phyloP scores from a whole-genome alignment of 164 flowering plant species.

The Akebia trifoliata region DNA sequence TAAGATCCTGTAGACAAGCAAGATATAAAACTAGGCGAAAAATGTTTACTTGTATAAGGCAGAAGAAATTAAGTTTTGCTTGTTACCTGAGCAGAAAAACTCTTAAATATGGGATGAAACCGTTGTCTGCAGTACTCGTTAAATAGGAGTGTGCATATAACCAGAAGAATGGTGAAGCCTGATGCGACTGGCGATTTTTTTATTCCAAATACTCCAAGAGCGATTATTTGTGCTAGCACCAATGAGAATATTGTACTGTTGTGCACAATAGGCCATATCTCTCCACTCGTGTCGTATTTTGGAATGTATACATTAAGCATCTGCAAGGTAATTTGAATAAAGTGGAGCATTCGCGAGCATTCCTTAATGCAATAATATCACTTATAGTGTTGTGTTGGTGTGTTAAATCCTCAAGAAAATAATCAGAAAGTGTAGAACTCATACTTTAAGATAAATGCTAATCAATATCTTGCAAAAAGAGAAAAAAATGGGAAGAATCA shows the following conservation, averaged over 20 bases:
- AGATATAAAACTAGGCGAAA: too few species aligned
- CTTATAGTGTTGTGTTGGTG: too few species aligned
- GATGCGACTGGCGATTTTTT: constrained; percentile 66
- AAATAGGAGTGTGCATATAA: constrained; percentile 71
- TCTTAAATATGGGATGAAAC: constrained; percentile 61
- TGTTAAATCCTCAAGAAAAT: too few species aligned
- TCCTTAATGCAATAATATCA: too few species aligned
- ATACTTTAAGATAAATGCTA: too few species aligned
- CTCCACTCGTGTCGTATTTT: constrained; percentile 79
- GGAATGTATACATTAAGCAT: constrained; percentile 70
- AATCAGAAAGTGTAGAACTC: too few species aligned
- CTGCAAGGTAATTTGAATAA: constrained; percentile 41
- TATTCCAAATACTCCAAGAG: constrained; percentile 75
- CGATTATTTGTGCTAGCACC: constrained; percentile 74
- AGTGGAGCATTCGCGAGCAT: too few species aligned
- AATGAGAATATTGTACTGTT: constrained; percentile 80
- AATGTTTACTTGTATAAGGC: too few species aligned
- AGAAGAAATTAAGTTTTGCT: too few species aligned
- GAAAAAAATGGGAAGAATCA: too few species aligned
- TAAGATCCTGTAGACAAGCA: constrained; percentile 42
- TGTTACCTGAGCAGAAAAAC: constrained; percentile 60
- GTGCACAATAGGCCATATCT: constrained; percentile 82
- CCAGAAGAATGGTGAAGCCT: constrained; percentile 68
- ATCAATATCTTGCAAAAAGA: too few species aligned
- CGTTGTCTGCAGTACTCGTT: constrained; percentile 80